Evolutionary conservation across 1,284 basidiomycete genomes (phyloP).

Genomic region (Cryptococcus depauperatus): DNA sequence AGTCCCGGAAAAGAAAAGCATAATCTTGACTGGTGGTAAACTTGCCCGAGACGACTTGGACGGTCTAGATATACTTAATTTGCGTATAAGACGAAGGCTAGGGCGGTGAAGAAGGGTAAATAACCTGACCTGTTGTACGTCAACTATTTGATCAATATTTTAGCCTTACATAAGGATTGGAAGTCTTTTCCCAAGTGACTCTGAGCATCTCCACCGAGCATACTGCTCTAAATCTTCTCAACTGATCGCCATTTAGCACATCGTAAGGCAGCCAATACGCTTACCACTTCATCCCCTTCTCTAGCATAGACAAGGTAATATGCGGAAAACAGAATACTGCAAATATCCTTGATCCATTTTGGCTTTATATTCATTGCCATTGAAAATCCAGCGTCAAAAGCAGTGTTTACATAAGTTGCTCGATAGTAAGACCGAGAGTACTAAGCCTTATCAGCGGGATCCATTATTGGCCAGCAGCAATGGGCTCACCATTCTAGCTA

Average conservation of each 20-base stretch:
- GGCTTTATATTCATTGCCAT: conserved; percentile 89
- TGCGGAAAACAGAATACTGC: conserved; percentile 69
- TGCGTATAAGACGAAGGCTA: conserved; percentile 58
- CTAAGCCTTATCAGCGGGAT: background rate
- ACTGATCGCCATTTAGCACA: conserved; percentile 47
- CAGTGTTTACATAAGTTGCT: conserved; percentile 91
- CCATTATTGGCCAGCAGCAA: background rate
- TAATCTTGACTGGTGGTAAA: conserved; percentile 62
- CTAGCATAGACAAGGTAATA: conserved; percentile 94
- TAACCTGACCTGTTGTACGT: conserved; percentile 56
- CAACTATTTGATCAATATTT: background rate
- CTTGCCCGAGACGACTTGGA: conserved; percentile 63
- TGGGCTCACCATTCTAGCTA: conserved; percentile 68
- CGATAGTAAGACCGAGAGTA: conserved; percentile 71
- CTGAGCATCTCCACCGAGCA: conserved; percentile 95
- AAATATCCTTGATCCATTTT: conserved; percentile 81
- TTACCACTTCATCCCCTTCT: conserved; percentile 87
- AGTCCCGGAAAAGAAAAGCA: conserved; percentile 73
- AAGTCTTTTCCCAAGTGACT: conserved; percentile 91
- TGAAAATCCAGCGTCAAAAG: conserved; percentile 94
- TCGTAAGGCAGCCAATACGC: conserved; percentile 12
- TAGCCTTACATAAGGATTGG: conserved; percentile 71
- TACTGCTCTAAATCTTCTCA: conserved; percentile 80
- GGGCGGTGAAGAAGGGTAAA: conserved; percentile 55
- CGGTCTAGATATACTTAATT: conserved; percentile 74